Evolutionary conservation across 768 basidiomycete species (phyloP), one percentile per base, ranked within the genome.

Genomic region (Rhodosporidiobolus sp.): DNA sequence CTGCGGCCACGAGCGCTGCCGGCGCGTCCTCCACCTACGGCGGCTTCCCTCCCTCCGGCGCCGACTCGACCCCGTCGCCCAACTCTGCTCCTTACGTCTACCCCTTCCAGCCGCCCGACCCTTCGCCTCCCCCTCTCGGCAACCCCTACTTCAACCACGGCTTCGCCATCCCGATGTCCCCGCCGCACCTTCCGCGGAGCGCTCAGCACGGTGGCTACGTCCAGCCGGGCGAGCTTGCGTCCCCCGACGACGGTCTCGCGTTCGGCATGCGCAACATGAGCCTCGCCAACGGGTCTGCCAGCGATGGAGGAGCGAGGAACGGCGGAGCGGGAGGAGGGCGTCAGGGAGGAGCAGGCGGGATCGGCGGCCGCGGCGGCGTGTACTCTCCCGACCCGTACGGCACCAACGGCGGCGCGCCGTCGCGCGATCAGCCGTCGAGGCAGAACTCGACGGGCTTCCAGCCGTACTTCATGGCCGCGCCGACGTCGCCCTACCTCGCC

Each of bases 61-160:
- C n/a, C 20, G 67, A 61, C 11, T 26, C 45, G 46, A 45, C 67
- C 7, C 35, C 52, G 0, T 65, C 67, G 8, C 72, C 72, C 20
- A 48, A 34, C 49, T 35, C 63, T n/a, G 63, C 45, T 19, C 72
- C 72, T 20, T 69, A 69, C 59, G 35, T 56, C 12, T 73, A 69
- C 58, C 63, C 67, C 1, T 69, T n/a, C 67, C 72, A 73, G 59
- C 72, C 72, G 32, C 72, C 72, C 48, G 72, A 69, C 34, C 72
- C 69, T 4, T 67, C 69, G 22, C 70, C 67, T 20, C 66, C 74
- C 11, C 70, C 63, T 19, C 74, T 68, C 70, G 67, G 61, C 24
- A 59, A 62, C 38, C 70, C 65, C 45, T 65, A 67, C 67, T 69
- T 68, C 35, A 26, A 26, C n/a, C 66, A 67, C 20, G 20, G n/a